These are phyloP conservation scores for Coniochaeta sp. DNA, from an alignment of 2,329 filamentous ascomycete genomes.

Conservation along the genomic window DNA sequence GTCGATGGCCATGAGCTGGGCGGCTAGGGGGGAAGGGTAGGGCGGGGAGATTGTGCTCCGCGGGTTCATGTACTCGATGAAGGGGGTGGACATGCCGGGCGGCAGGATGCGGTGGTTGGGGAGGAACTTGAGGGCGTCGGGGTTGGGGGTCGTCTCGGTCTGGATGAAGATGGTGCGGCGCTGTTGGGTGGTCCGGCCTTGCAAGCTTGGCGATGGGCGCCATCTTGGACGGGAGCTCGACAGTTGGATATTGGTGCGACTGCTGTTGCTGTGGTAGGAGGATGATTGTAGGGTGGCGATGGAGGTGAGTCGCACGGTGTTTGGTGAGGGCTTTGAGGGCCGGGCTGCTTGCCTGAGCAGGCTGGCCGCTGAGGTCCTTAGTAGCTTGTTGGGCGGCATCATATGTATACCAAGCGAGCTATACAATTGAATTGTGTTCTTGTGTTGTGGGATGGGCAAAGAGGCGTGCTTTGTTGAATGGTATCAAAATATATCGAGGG, in stretches of 20 bases:
- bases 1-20: slow-evolving; percentile 86
- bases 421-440: background rate
- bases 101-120: slow-evolving; percentile 85
- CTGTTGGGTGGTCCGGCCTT: background rate
- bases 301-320: slow-evolving; percentile 10
- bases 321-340: background rate
- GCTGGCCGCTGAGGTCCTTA: slow-evolving; percentile 7
- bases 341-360: background rate
- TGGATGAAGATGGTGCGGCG: slow-evolving; percentile 91
- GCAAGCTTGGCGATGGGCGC: background rate
- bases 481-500: background rate
- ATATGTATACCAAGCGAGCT: background rate
- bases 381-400: slow-evolving; percentile 18
- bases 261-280: background rate
- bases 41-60: slow-evolving; percentile 83
- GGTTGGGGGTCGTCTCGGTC: slow-evolving; percentile 88
- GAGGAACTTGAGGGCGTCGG: slow-evolving; percentile 93
- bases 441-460: background rate
- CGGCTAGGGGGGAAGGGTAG: slow-evolving; percentile 83
- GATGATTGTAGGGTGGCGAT: slow-evolving; percentile 16
- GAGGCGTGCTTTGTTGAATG: background rate
- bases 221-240: background rate
- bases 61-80: slow-evolving; percentile 86
- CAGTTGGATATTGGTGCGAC: background rate
- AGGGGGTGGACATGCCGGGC: slow-evolving; percentile 61